Base-by-base conservation (phyloP, 148 eudicot species). In the Limonium bicolor region DNA sequence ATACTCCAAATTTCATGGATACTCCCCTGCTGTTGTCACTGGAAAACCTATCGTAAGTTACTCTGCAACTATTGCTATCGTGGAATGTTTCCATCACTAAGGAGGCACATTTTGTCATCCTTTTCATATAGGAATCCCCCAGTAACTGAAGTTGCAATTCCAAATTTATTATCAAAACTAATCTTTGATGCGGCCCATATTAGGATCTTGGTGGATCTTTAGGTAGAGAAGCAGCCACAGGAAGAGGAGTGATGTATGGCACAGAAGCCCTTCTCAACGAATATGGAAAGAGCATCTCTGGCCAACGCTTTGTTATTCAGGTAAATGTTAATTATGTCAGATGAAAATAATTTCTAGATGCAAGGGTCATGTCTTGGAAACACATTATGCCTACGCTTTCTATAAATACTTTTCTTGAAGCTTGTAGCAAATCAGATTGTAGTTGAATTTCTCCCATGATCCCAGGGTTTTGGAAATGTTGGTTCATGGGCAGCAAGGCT, bases 401-500 rank as follows among this genome's bases (percentile, higher is more conserved):
- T n/a, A n/a, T n/a, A n/a, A n/a, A n/a, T n/a, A n/a, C n/a, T n/a
- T n/a, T n/a, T n/a, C n/a, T n/a, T n/a, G n/a, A n/a, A n/a, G n/a
- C n/a, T n/a, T n/a, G n/a, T n/a, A n/a, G n/a, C n/a, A n/a, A n/a
- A n/a, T n/a, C n/a, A n/a, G n/a, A n/a, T n/a, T n/a, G n/a, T n/a
- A n/a, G n/a, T n/a, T n/a, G n/a, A n/a, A n/a, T n/a, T n/a, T n/a
- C n/a, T n/a, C n/a, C n/a, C n/a, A n/a, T n/a, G n/a, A n/a, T n/a
- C 4, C 3, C 4, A 43, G 48, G 48, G 48, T 23, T 43, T 43
- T 20, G 48, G 97, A 12, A 90, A 90, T 59, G 97, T 90, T 27
- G 97, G 97, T 36, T 77, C 97, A 1, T 84, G 95, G 95, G 97
- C 97, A 26, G 95, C 97, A 41, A 70, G 72, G 32, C 86, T 90